Evolutionary conservation across 371 early-diverging fungal species (phyloP).

Genomic region (Batkoa obscura): DNA sequence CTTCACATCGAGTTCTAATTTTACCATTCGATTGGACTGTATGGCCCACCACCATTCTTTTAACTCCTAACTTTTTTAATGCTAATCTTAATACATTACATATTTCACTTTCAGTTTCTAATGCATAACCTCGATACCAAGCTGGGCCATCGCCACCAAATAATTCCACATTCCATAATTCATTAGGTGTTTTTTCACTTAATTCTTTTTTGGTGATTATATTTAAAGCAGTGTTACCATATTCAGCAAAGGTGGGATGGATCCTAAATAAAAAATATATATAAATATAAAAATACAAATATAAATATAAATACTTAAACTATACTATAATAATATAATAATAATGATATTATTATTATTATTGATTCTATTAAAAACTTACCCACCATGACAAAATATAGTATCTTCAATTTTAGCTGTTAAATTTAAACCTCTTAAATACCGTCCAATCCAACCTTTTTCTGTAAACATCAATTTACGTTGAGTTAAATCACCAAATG

Average conservation of each 20-base stretch:
- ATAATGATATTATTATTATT: too few species aligned
- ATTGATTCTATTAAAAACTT: too few species aligned
- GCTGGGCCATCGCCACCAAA: constrained; percentile 26
- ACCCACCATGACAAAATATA: constrained; percentile 55
- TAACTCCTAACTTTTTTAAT: constrained; percentile 29
- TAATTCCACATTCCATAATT: constrained; percentile 15
- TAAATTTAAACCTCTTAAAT: constrained; percentile 27
- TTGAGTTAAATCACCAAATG: constrained; percentile 33
- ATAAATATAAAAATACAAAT: not conserved
- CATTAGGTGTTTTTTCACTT: not conserved
- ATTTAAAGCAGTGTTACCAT: constrained; percentile 36
- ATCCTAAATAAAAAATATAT: constrained; percentile 9
- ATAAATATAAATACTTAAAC: not conserved
- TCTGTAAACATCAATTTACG: constrained; percentile 30
- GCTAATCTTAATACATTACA: constrained; percentile 29
- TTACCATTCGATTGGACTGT: constrained; percentile 41
- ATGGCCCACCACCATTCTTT: constrained; percentile 60
- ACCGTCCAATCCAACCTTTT: constrained; percentile 45
- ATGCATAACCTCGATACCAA: constrained; percentile 47
- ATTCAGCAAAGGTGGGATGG: constrained; percentile 20
- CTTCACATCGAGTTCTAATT: constrained; percentile 39
- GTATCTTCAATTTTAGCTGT: constrained; percentile 34
- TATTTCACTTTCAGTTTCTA: constrained; percentile 22
- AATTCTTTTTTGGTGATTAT: constrained; percentile 8
- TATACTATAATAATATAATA: too few species aligned